Percentiles rank a stretch among this genome's conserved stretches.
Conservation (phyloP, 1,284 basidiomycete species). For the Cutaneotrichosporon sp. region DNA sequence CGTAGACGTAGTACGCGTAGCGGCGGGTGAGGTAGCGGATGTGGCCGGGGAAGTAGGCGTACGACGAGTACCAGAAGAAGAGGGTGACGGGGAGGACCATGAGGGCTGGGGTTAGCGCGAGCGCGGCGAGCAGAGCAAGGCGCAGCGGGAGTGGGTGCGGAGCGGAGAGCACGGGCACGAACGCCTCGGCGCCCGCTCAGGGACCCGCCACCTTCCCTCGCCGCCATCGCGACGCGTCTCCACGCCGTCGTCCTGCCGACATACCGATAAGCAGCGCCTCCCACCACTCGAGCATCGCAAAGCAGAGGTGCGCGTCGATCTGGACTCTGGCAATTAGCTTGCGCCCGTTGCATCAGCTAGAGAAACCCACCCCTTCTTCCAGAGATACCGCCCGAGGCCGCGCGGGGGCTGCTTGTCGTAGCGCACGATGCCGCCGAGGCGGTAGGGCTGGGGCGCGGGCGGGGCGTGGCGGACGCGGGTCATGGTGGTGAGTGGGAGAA, state of each 20-base stretch:
- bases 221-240: not conserved
- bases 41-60: conserved; percentile 52
- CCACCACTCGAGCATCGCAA: conserved; percentile 52
- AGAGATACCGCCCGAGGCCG: conserved; percentile 33
- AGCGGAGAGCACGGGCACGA: not conserved
- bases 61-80: conserved; percentile 52
- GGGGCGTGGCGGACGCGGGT: conserved; percentile 28
- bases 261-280: conserved; percentile 50
- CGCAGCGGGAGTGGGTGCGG: not conserved
- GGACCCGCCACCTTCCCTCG: not conserved
- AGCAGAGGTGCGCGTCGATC: conserved; percentile 46
- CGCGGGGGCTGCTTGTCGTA: conserved; percentile 22
- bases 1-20: conserved; percentile 53
- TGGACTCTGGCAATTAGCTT: conserved; percentile 33
- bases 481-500: conserved; percentile 21
- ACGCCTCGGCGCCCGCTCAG: too few relatives aligned
- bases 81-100: conserved; percentile 40
- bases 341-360: too few relatives aligned
- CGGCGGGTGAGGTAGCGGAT: conserved; percentile 48
- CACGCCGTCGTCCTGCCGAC: conserved; percentile 19
- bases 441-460: conserved; percentile 24
- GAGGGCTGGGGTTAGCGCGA: conserved; percentile 29
- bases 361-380: conserved; percentile 37
- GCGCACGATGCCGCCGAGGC: conserved; percentile 23
- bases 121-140: not conserved